These are phyloP conservation scores for Alternaria burnsii DNA, from an alignment of 2,329 filamentous ascomycete species.

Conservation along the genomic window DNA sequence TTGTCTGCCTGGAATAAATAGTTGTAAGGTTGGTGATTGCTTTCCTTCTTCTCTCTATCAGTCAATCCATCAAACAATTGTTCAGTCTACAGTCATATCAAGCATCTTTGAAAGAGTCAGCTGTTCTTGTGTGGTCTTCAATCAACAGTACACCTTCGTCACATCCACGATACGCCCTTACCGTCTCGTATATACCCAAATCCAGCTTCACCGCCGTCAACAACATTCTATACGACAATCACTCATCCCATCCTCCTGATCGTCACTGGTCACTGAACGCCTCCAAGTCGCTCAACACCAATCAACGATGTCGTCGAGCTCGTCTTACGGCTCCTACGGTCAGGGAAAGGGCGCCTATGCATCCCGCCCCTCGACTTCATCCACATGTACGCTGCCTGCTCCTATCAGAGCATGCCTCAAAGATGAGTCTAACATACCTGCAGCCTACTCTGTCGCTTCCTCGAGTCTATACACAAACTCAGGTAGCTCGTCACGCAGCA, in stretches of 20 bases:
- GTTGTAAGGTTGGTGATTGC: conserved; percentile 20
- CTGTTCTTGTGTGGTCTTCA: conserved; percentile 25
- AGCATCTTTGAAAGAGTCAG: conserved; percentile 13
- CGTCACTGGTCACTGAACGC: conserved; percentile 17
- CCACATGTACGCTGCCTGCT: conserved; percentile 31
- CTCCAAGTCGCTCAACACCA: conserved; percentile 25
- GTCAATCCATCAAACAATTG: conserved; percentile 8
- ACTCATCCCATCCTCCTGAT: conserved; percentile 19
- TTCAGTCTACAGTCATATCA: conserved; percentile 25
- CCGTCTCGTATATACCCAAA: conserved; percentile 19
- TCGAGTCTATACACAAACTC: conserved; percentile 40
- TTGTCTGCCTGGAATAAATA: conserved; percentile 46
- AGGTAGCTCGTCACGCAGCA: conserved; percentile 30
- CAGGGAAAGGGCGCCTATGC: conserved; percentile 35
- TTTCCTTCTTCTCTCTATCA: conserved; percentile 24
- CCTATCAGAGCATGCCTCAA: neutral
- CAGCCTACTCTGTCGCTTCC: conserved; percentile 29
- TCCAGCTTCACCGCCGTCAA: conserved; percentile 21
- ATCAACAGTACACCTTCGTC: conserved; percentile 19
- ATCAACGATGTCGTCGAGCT: conserved; percentile 36
- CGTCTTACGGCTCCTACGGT: conserved; percentile 35
- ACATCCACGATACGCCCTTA: conserved; percentile 6
- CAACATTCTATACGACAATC: neutral
- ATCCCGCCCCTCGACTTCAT: conserved; percentile 36
- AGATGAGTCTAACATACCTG: conserved; percentile 13